Base-by-base conservation (phyloP, 495 filamentous ascomycete species). In the Trichoderma asperelloides region DNA sequence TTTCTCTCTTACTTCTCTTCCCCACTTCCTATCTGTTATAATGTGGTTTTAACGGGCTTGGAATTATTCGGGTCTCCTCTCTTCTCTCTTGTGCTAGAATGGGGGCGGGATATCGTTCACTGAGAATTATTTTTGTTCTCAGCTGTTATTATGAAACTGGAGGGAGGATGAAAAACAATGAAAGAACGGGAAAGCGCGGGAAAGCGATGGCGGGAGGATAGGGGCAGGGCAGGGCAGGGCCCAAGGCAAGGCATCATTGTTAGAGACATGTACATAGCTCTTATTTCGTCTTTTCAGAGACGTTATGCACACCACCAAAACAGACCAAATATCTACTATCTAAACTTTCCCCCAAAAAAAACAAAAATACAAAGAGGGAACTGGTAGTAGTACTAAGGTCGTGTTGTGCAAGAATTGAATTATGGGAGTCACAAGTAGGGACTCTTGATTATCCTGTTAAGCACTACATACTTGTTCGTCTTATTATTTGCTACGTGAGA, bases 51-150 rank as follows among this genome's bases (percentile, higher is more conserved):
- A 23, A 51, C 47, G 47, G 47, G 3, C n/a, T 11, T 23, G 9
- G 18, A 21, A 51, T 21, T 0, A 11, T 23, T 21, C 30, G 5
- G 33, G 33, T 37, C 33, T 37, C 33, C 33, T 37, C 33, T 60
- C 55, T 60, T 25, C 55, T 60, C 12, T 28, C 23, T 30, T 60
- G 28, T 60, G 55, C 55, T 60, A 60, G 55, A 60, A 60, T 25
- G 16, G 25, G 55, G 27, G 25, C 33, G 55, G 49, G 21, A 16
- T 47, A 0, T 5, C 15, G 43, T 21, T 60, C 55, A 25, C 25
- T 28, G 28, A 37, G 33, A 37, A 2, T 37, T 7, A 3, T 37
- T 7, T 37, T 33, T 2, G 6, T 37, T 37, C 33, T 37, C 33
- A 37, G 33, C 5, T 3, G 5, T 37, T 37, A 37, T 37, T 37